Evolutionary conservation across 495 filamentous ascomycete genomes (phyloP).

Genomic region (Hyaloscypha variabilis): DNA sequence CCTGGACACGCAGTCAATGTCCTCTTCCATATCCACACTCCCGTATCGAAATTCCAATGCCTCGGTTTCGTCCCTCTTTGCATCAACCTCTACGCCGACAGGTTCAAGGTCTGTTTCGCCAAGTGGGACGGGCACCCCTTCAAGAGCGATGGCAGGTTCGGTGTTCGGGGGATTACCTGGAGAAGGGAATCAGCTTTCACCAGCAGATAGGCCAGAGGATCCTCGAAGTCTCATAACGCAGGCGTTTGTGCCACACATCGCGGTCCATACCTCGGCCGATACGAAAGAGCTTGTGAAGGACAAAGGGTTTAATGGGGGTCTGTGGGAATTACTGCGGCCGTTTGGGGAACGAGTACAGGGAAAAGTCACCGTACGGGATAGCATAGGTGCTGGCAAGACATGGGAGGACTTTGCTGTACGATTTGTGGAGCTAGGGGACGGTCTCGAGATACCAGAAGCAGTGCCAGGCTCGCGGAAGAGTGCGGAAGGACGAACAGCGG

Average conservation of each 20-base stretch:
- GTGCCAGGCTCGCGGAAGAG: constrained; percentile 36
- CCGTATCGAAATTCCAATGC: constrained; percentile 54
- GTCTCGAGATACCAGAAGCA: constrained; percentile 54
- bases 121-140: constrained; percentile 57
- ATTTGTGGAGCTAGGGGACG: constrained; percentile 70
- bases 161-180: constrained; percentile 46
- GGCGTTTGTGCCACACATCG: constrained; percentile 85
- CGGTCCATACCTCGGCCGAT: constrained; percentile 79
- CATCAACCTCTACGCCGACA: constrained; percentile 55
- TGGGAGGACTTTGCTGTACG: constrained; percentile 92
- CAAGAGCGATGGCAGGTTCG: constrained; percentile 48
- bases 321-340: constrained; percentile 83
- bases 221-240: constrained; percentile 74
- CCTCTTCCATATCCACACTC: constrained; percentile 49
- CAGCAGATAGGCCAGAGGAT: constrained; percentile 54
- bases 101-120: constrained; percentile 62
- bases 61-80: constrained; percentile 61
- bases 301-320: constrained; percentile 82
- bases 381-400: constrained; percentile 74
- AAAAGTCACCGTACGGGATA: constrained; percentile 89
- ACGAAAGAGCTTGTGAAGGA: constrained; percentile 77
- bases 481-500: constrained; percentile 29
- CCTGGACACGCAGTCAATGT: constrained; percentile 42
- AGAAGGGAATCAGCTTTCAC: constrained; percentile 48
- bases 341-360: constrained; percentile 91